phyloP scores from a whole-genome alignment of 148 eudicot genomes.

The Rhododendron molle region DNA sequence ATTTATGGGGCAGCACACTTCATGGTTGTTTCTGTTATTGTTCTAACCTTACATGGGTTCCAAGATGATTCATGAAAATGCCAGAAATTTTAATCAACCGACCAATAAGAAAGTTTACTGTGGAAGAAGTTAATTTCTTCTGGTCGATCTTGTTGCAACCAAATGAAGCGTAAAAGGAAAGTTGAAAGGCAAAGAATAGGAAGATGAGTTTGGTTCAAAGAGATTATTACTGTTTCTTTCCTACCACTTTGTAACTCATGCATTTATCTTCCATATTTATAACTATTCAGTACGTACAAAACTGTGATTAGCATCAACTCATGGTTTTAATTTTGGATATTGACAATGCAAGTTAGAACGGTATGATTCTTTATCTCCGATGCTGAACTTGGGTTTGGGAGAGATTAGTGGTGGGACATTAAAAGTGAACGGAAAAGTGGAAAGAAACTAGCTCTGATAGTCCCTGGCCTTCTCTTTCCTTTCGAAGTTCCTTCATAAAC shows the following conservation, averaged over 20 bases:
- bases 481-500: background rate
- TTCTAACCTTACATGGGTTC: background rate
- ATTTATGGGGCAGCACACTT: background rate
- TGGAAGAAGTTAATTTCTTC: background rate
- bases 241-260: no score
- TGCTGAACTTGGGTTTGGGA: background rate
- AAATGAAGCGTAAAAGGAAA: background rate
- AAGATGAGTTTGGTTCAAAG: background rate
- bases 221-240: background rate
- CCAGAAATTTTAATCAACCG: background rate
- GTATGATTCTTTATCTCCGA: background rate
- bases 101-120: background rate
- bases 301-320: background rate
- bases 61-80: background rate
- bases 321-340: background rate
- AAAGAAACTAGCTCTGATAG: background rate
- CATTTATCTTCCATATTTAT: background rate
- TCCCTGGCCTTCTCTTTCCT: background rate
- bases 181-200: background rate
- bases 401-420: background rate
- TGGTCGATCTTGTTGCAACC: background rate
- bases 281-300: background rate
- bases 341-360: background rate
- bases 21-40: background rate
- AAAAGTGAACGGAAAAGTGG: background rate